Conservation (phyloP, 2,329 filamentous ascomycete genomes). For the Xylariaceae sp. region DNA sequence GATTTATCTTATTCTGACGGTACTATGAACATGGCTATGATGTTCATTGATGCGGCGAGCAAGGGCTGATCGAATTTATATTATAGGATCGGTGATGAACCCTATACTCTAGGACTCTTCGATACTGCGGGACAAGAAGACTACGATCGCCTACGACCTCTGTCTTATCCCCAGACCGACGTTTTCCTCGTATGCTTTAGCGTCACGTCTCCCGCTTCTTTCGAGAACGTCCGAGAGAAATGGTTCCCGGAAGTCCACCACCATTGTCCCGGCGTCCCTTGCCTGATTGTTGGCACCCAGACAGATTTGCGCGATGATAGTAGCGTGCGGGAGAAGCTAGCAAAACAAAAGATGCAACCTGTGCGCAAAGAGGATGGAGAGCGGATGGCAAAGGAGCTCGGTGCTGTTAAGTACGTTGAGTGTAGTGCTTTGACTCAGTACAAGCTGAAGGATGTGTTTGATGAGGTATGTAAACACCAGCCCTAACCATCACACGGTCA, state of each 20-base stretch:
- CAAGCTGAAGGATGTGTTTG: slow-evolving; percentile 98
- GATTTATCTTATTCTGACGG: background rate
- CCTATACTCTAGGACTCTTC: slow-evolving; percentile 93
- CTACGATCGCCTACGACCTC: slow-evolving; percentile 92
- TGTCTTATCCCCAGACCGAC: slow-evolving; percentile 97
- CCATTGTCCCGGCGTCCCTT: slow-evolving; percentile 95
- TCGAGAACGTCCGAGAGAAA: slow-evolving; percentile 98
- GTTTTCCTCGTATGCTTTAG: slow-evolving; percentile 99
- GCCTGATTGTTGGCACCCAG: slow-evolving; percentile 95
- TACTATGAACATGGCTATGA: background rate
- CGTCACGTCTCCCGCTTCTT: slow-evolving; percentile 93
- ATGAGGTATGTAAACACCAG: slow-evolving; percentile 64
- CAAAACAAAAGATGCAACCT: slow-evolving; percentile 93
- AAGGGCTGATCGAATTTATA: slow-evolving; percentile 4
- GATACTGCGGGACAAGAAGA: slow-evolving; percentile 99
- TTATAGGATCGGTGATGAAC: slow-evolving; percentile 93
- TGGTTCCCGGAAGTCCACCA: slow-evolving; percentile 99
- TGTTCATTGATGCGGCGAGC: background rate
- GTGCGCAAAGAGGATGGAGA: slow-evolving; percentile 91
- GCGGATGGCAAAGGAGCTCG: slow-evolving; percentile 93
- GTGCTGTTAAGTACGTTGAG: slow-evolving; percentile 97
- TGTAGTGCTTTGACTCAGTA: slow-evolving; percentile 97
- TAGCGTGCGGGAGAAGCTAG: slow-evolving; percentile 81
- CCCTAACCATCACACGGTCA: background rate
- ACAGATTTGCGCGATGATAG: slow-evolving; percentile 90